Evolutionary conservation across 441 rosid genomes (phyloP), one percentile per base, ranked within the genome.

Genomic region (Mallotus japonicus): DNA sequence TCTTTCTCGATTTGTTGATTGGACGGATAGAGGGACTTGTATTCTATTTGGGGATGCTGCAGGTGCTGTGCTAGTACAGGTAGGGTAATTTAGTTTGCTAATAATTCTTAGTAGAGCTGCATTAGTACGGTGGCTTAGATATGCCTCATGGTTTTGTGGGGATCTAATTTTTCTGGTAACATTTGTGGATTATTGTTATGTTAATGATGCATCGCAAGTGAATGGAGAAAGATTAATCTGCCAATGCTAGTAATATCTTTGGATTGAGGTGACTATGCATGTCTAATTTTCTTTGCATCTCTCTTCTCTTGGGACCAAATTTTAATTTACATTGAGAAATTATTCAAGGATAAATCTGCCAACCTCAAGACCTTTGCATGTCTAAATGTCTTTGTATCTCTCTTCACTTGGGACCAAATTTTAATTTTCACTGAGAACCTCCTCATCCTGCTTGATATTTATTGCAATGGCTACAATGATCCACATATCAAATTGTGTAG

Each of bases 21-120:
- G 99, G 99, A 90, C 93, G 5, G 99, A 95, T 82, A 86, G 98
- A 86, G 92, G 93, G 61, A 82, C 90, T 73, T 95, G 98, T 75
- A 95, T 95, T 71, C 90, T 95, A 51, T 92, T 95, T 58, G 99
- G 99, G n/a, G 99, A 92, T 62, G 99, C 94, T 60, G 99, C 97
- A 5, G 97, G 97, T 66, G 99, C 99, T 54, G 96, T 95, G 40
- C 76, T 95, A 34, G 84, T 95, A 70, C 98, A 95, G 95, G 99
- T 91, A 78, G 19, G 70, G 12, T 1, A 2, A 60, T 50, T 65
- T 15, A 69, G 2, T 70, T 55, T 56, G 34, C 24, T 16, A 67
- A 3, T 37, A 7, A 34, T 59, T 61, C 28, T 71, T 22, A 12
- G 46, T 61, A 46, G 17, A 19, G 65, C 57, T 61, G 59, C n/a